Percentiles rank a stretch among this genome's conserved stretches.
Conservation (phyloP, 805 yeast genomes). For the Jamesozyma piceae region DNA sequence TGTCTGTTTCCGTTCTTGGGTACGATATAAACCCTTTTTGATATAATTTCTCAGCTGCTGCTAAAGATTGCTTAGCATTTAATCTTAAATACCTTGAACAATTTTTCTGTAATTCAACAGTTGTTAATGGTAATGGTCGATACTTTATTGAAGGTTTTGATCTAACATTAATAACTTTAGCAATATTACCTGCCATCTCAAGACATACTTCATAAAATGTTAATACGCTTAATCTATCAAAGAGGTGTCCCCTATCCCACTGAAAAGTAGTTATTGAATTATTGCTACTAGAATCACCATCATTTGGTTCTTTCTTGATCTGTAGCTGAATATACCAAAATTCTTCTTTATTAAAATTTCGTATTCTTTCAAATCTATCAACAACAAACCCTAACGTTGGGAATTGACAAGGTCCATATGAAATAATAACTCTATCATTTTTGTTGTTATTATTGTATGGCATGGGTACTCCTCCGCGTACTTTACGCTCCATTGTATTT, state of each 20-base stretch:
- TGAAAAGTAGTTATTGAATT: conserved; percentile 35
- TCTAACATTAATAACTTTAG: conserved; percentile 40
- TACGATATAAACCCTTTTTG: conserved; percentile 82
- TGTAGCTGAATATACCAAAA: conserved; percentile 68
- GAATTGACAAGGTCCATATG: conserved; percentile 92
- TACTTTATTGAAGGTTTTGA: conserved; percentile 63
- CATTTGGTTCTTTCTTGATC: conserved; percentile 33
- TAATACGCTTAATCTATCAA: conserved; percentile 59
- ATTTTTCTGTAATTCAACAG: conserved; percentile 84
- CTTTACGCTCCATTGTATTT: conserved; percentile 34
- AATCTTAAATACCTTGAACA: conserved; percentile 67
- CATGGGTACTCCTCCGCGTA: conserved; percentile 4
- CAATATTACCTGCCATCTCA: conserved; percentile 35
- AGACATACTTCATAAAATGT: conserved; percentile 63
- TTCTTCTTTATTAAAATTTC: conserved; percentile 60
- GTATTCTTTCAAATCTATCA: conserved; percentile 73
- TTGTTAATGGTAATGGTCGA: conserved; percentile 85
- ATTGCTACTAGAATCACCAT: conserved; percentile 9
- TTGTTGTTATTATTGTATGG: conserved; percentile 1
- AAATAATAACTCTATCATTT: conserved; percentile 30
- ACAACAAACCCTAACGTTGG: conserved; percentile 96
- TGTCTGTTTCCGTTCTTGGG: conserved; percentile 96
- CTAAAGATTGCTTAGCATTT: conserved; percentile 71
- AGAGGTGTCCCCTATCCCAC: conserved; percentile 70
- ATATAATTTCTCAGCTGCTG: conserved; percentile 75